Evolutionary conservation across 1,284 basidiomycete genomes (phyloP).

Genomic region (Kwoniella shivajii): DNA sequence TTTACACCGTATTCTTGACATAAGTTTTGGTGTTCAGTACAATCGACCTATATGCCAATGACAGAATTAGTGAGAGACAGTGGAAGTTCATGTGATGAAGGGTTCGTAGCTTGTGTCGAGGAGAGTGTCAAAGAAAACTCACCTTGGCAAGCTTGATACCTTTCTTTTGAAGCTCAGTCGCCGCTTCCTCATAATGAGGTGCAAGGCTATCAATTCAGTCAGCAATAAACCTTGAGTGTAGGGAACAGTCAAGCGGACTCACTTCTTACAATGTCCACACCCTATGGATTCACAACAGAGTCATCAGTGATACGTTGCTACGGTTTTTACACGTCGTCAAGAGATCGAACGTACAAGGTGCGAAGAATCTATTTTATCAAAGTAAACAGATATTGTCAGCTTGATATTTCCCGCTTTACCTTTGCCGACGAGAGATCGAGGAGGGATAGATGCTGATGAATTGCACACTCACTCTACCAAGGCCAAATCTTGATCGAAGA

Average conservation of each 20-base stretch:
- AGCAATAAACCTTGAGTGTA: not conserved
- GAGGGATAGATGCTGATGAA: no score
- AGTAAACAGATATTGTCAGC: not conserved
- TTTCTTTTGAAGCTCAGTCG: slow-evolving; percentile 82
- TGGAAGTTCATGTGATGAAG: not conserved
- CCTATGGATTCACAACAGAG: slow-evolving; percentile 30
- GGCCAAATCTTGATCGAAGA: slow-evolving; percentile 73
- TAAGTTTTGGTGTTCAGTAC: slow-evolving; percentile 82
- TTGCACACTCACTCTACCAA: slow-evolving; percentile 73
- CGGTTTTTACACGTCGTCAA: not conserved
- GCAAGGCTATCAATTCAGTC: slow-evolving; percentile 60
- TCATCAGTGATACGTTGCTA: slow-evolving; percentile 4
- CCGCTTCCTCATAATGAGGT: slow-evolving; percentile 94
- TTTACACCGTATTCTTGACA: slow-evolving; percentile 81
- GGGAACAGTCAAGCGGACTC: slow-evolving; percentile 9
- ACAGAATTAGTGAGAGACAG: not conserved
- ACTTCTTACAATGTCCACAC: slow-evolving; percentile 57
- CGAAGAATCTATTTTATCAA: slow-evolving; percentile 42
- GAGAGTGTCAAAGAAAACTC: slow-evolving; percentile 33
- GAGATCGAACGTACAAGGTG: slow-evolving; percentile 44
- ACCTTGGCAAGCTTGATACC: slow-evolving; percentile 88
- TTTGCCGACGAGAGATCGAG: not conserved
- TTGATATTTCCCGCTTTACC: not conserved
- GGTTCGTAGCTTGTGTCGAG: not conserved
- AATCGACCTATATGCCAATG: slow-evolving; percentile 79